A percentile compares a stretch with the other conserved stretches of the same genome.
phyloP scores from a whole-genome alignment of 495 filamentous ascomycete genomes.

The Pyrenula massariospora region DNA sequence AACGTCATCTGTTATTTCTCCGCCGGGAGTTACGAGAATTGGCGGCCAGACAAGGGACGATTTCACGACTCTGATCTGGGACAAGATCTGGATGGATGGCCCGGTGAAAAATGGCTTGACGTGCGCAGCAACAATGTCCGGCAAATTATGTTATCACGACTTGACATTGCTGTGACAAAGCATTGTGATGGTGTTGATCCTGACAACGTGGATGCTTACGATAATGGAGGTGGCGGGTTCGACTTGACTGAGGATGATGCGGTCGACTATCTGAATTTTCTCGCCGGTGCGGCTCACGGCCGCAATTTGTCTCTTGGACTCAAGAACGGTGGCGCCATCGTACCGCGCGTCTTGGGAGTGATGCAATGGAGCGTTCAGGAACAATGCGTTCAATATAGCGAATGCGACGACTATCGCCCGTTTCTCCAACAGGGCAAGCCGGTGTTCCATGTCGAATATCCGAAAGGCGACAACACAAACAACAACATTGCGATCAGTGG shows the following conservation, averaged over 20 bases:
- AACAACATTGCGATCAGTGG: slow-evolving; percentile 22
- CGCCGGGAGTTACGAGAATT: slow-evolving; percentile 52
- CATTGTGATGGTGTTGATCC: slow-evolving; percentile 63
- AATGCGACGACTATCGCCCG: slow-evolving; percentile 42
- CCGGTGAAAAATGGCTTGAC: slow-evolving; percentile 56
- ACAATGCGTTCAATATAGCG: slow-evolving; percentile 50
- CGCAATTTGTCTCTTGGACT: slow-evolving; percentile 44
- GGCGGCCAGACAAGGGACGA: slow-evolving; percentile 38
- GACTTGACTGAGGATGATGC: slow-evolving; percentile 40
- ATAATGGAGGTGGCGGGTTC: slow-evolving; percentile 44
- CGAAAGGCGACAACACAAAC: slow-evolving; percentile 28
- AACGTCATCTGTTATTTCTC: slow-evolving; percentile 67
- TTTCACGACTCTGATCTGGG: slow-evolving; percentile 44
- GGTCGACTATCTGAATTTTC: slow-evolving; percentile 45
- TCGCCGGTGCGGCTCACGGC: slow-evolving; percentile 37
- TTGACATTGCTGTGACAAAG: slow-evolving; percentile 43
- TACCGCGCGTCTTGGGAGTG: slow-evolving; percentile 38
- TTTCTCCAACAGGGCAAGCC: slow-evolving; percentile 52
- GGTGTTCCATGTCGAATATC: slow-evolving; percentile 67
- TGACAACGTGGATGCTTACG: slow-evolving; percentile 61
- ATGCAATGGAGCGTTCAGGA: slow-evolving; percentile 65
- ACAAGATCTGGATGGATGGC: slow-evolving; percentile 45
- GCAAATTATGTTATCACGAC: slow-evolving; percentile 44
- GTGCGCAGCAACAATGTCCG: slow-evolving; percentile 42
- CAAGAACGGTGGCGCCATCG: slow-evolving; percentile 54